Evolutionary conservation across 1,284 basidiomycete species (phyloP).

Genomic region (Xerocomus nothofagi): DNA sequence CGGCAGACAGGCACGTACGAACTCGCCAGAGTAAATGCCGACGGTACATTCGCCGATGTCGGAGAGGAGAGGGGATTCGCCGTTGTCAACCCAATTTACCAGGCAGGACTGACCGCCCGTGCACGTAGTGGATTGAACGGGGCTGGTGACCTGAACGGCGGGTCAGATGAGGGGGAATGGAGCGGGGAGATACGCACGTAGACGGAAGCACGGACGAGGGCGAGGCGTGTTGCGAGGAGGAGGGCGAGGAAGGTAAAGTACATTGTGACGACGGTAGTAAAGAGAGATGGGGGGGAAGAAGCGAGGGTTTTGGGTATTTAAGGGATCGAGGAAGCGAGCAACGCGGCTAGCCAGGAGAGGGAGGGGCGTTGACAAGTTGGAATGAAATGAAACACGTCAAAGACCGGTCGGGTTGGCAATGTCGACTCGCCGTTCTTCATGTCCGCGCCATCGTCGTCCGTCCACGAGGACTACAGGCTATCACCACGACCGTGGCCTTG

Average conservation of each 20-base stretch:
- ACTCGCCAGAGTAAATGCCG: slow-evolving; percentile 53
- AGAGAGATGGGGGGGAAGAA: background rate
- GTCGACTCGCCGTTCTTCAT: slow-evolving; percentile 18
- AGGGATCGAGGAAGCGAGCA: slow-evolving; percentile 24
- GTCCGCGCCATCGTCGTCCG: slow-evolving; percentile 8
- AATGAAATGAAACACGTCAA: slow-evolving; percentile 14
- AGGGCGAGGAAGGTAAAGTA: slow-evolving; percentile 22
- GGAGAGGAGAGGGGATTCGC: slow-evolving; percentile 47
- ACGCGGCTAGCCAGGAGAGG: slow-evolving; percentile 16
- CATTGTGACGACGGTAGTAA: slow-evolving; percentile 17
- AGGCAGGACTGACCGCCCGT: slow-evolving; percentile 51
- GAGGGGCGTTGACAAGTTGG: slow-evolving; percentile 2
- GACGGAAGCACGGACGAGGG: slow-evolving; percentile 17
- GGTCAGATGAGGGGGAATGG: background rate
- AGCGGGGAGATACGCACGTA: slow-evolving; percentile 21
- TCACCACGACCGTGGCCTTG: background rate
- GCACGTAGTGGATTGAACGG: slow-evolving; percentile 44
- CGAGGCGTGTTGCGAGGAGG: slow-evolving; percentile 19
- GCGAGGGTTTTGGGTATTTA: slow-evolving; percentile 26
- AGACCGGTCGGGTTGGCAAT: slow-evolving; percentile 3
- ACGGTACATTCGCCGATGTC: slow-evolving; percentile 51
- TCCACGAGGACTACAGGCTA: slow-evolving; percentile 21
- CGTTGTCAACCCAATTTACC: slow-evolving; percentile 63
- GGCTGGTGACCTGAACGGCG: slow-evolving; percentile 48
- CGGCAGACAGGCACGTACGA: slow-evolving; percentile 36